Percentiles rank a stretch among this genome's conserved stretches.
Conservation (phyloP, 768 basidiomycete genomes). For the Mycena belliarum region DNA sequence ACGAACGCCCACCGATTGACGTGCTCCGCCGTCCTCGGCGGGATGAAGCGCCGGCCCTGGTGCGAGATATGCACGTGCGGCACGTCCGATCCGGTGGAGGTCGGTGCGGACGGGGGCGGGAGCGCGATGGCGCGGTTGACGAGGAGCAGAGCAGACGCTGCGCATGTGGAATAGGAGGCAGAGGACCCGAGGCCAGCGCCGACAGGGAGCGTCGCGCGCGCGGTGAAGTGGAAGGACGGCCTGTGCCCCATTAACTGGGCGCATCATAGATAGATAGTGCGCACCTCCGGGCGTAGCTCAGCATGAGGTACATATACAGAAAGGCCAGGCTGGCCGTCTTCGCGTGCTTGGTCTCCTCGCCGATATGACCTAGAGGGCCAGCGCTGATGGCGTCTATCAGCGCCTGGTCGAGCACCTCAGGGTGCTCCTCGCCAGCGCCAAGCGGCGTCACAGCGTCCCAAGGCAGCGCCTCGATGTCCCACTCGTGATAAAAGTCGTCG, state of each 20-base stretch:
- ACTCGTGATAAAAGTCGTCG: slow-evolving; percentile 73
- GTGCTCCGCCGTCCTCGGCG: slow-evolving; percentile 65
- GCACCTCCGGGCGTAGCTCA: slow-evolving; percentile 62
- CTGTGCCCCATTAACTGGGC: slow-evolving; percentile 38
- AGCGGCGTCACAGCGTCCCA: slow-evolving; percentile 72
- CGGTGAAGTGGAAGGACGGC: slow-evolving; percentile 75
- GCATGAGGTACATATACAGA: slow-evolving; percentile 90
- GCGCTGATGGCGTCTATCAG: slow-evolving; percentile 71
- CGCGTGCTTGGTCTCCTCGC: slow-evolving; percentile 39
- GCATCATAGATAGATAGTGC: slow-evolving; percentile 27
- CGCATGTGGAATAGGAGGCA: slow-evolving; percentile 90
- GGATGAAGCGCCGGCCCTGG: slow-evolving; percentile 64
- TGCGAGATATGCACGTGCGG: slow-evolving; percentile 63
- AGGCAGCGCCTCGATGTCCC: slow-evolving; percentile 76
- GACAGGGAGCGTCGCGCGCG: slow-evolving; percentile 88
- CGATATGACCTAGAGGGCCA: slow-evolving; percentile 39
- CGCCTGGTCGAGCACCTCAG: slow-evolving; percentile 68
- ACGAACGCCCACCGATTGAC: slow-evolving; percentile 95
- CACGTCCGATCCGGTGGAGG: slow-evolving; percentile 33
- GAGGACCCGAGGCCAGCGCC: slow-evolving; percentile 97
- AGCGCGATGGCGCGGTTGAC: slow-evolving; percentile 67
- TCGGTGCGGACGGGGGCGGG: slow-evolving; percentile 51
- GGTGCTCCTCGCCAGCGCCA: slow-evolving; percentile 51
- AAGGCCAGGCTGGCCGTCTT: slow-evolving; percentile 63
- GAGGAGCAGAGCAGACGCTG: slow-evolving; percentile 78